A percentile compares a stretch with the other conserved stretches of the same genome.
Conservation (phyloP, 495 filamentous ascomycete species). For the Staphylotrichum tortipilum region DNA sequence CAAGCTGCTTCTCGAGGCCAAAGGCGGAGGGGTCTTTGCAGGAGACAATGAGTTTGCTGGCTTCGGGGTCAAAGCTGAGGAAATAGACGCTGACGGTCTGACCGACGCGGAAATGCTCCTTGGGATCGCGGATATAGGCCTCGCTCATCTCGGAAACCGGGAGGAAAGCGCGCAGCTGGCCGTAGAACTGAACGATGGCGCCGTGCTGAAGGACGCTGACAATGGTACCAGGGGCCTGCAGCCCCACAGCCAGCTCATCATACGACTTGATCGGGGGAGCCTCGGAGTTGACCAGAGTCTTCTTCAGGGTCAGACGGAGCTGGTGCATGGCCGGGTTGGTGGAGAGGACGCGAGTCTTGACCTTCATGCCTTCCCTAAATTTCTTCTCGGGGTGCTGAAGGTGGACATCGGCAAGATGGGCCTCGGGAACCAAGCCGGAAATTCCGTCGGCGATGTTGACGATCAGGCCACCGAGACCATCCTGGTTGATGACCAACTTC, state of each 20-base stretch:
- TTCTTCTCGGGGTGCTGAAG: constrained; percentile 93
- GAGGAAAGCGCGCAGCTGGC: constrained; percentile 69
- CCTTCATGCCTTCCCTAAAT: constrained; percentile 76
- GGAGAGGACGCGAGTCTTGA: constrained; percentile 78
- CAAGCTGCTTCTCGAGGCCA: constrained; percentile 62
- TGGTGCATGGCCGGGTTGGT: constrained; percentile 66
- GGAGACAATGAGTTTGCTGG: constrained; percentile 69
- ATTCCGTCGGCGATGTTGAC: constrained; percentile 80
- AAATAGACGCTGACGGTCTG: constrained; percentile 87
- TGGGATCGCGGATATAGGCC: constrained; percentile 81
- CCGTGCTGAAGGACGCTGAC: constrained; percentile 67
- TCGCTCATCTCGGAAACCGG: constrained; percentile 97
- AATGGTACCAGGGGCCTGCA: constrained; percentile 75
- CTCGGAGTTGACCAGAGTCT: constrained; percentile 84
- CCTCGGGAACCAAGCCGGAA: constrained; percentile 73
- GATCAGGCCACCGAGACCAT: constrained; percentile 68
- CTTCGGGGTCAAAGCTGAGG: constrained; percentile 63
- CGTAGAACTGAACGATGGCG: constrained; percentile 90
- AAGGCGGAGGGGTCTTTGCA: constrained; percentile 82
- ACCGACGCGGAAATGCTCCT: constrained; percentile 77
- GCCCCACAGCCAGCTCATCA: constrained; percentile 55
- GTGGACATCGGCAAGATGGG: constrained; percentile 78
- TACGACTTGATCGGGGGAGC: constrained; percentile 66
- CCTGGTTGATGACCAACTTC: constrained; percentile 65
- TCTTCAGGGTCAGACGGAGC: constrained; percentile 85